A percentile compares a stretch with the other conserved stretches of the same genome.
Evolutionary conservation across 495 filamentous ascomycete genomes (phyloP).

Genomic region (Hypomontagnella submonticulosa): DNA sequence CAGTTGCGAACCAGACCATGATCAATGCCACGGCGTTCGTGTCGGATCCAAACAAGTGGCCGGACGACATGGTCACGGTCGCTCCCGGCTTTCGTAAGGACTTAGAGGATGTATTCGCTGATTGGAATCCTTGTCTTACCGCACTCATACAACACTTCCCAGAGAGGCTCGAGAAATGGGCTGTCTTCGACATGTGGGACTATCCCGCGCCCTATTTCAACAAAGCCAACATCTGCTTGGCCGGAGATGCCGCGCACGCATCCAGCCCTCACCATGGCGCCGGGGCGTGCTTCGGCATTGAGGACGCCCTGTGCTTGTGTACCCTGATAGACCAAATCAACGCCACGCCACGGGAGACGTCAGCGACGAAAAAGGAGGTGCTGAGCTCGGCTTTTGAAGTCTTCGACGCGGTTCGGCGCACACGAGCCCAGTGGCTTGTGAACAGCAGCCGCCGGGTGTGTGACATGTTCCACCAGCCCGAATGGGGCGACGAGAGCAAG

Average conservation of each 20-base stretch:
- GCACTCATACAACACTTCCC: slow-evolving; percentile 42
- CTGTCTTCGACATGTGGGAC: slow-evolving; percentile 52
- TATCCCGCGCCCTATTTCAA: slow-evolving; percentile 49
- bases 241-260: slow-evolving; percentile 58
- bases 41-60: slow-evolving; percentile 55
- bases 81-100: slow-evolving; percentile 53
- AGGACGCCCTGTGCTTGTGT: slow-evolving; percentile 51
- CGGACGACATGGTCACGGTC: slow-evolving; percentile 38
- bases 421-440: slow-evolving; percentile 51
- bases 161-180: slow-evolving; percentile 53
- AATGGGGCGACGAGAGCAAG: slow-evolving; percentile 40
- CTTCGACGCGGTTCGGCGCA: slow-evolving; percentile 34
- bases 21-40: slow-evolving; percentile 62
- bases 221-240: slow-evolving; percentile 45
- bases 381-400: slow-evolving; percentile 24
- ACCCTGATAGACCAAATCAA: slow-evolving; percentile 24
- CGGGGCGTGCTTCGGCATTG: slow-evolving; percentile 54
- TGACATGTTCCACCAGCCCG: slow-evolving; percentile 48
- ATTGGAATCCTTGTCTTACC: slow-evolving; percentile 39
- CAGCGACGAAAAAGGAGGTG: slow-evolving; percentile 21
- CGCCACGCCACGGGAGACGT: neutral
- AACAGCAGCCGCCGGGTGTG: slow-evolving; percentile 45
- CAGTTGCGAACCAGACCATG: slow-evolving; percentile 57
- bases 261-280: slow-evolving; percentile 55
- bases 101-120: slow-evolving; percentile 38